These are phyloP conservation scores for Chlamydomonas sp. DNA, from an alignment of 139 green algal species.

Conservation along the genomic window DNA sequence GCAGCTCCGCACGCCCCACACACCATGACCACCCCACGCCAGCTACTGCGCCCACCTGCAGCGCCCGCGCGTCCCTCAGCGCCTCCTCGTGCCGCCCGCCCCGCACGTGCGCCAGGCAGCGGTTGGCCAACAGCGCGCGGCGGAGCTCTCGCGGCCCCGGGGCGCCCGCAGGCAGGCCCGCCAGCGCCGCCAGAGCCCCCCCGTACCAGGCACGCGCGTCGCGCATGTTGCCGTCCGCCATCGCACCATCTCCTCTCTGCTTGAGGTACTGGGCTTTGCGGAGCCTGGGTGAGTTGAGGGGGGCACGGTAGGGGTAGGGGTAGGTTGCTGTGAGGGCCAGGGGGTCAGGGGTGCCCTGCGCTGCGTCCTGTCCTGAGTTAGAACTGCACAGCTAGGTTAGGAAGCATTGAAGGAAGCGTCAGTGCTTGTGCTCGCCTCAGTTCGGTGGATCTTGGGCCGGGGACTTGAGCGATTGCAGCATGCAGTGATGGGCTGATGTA, in stretches of 20 bases:
- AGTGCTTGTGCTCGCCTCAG: too few species aligned
- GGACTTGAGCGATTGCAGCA: too few species aligned
- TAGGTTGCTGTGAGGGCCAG: too few species aligned
- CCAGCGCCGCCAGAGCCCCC: not conserved
- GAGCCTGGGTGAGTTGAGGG: not conserved
- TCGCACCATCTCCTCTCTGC: not conserved
- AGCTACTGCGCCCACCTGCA: not conserved
- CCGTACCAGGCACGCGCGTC: constrained; percentile 17
- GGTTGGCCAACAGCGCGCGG: constrained; percentile 13
- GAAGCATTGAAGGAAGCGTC: too few species aligned
- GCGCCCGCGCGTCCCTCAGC: not conserved
- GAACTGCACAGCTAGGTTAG: too few species aligned
- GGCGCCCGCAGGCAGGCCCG: not conserved
- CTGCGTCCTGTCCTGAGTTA: too few species aligned
- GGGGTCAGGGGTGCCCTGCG: too few species aligned
- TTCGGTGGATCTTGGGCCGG: too few species aligned
- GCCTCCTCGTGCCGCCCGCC: not conserved
- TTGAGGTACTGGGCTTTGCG: constrained; percentile 22
- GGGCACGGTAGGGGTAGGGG: too few species aligned
- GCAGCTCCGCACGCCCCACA: too few species aligned
- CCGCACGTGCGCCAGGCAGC: not conserved
- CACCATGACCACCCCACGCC: too few species aligned
- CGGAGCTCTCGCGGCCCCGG: not conserved
- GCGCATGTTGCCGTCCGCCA: not conserved
- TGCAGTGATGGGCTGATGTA: too few species aligned